These are phyloP conservation scores for Pleurotus pulmonarius DNA, from an alignment of 768 basidiomycete genomes.

Conservation along the genomic window DNA sequence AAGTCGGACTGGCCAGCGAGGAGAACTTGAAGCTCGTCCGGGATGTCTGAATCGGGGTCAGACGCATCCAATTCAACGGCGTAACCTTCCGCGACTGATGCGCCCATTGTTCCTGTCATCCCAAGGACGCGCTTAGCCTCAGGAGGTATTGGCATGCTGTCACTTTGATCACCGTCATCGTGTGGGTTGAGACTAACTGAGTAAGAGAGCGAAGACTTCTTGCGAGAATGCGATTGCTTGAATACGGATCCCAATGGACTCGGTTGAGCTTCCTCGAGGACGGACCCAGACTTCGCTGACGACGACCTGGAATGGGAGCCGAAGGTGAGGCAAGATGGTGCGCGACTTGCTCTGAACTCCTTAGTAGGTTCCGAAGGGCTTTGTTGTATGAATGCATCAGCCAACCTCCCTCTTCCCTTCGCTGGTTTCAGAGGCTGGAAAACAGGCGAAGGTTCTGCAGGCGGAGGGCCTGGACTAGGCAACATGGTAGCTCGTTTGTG, in stretches of 20 bases:
- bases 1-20: slow-evolving; percentile 36
- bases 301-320: slow-evolving; percentile 22
- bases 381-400: slow-evolving; percentile 9
- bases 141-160: slow-evolving; percentile 35
- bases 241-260: slow-evolving; percentile 29
- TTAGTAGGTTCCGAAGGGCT: slow-evolving; percentile 20
- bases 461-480: slow-evolving; percentile 39
- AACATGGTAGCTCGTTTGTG: slow-evolving; percentile 51
- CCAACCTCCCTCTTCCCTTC: slow-evolving; percentile 18
- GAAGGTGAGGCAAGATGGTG: slow-evolving; percentile 37
- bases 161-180: slow-evolving; percentile 11
- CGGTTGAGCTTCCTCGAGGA: slow-evolving; percentile 13
- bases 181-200: slow-evolving; percentile 9
- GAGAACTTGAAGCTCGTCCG: slow-evolving; percentile 68
- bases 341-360: slow-evolving; percentile 20
- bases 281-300: slow-evolving; percentile 17
- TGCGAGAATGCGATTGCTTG: slow-evolving; percentile 25
- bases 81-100: slow-evolving; percentile 44
- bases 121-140: slow-evolving; percentile 57
- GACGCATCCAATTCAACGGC: slow-evolving; percentile 45
- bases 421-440: slow-evolving; percentile 59
- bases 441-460: slow-evolving; percentile 51
- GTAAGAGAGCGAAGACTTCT: slow-evolving; percentile 21
- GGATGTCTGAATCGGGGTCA: slow-evolving; percentile 78
- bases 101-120: slow-evolving; percentile 66